Base-by-base conservation (phyloP, 2,329 filamentous ascomycete species). In the Aciculosporium take region DNA sequence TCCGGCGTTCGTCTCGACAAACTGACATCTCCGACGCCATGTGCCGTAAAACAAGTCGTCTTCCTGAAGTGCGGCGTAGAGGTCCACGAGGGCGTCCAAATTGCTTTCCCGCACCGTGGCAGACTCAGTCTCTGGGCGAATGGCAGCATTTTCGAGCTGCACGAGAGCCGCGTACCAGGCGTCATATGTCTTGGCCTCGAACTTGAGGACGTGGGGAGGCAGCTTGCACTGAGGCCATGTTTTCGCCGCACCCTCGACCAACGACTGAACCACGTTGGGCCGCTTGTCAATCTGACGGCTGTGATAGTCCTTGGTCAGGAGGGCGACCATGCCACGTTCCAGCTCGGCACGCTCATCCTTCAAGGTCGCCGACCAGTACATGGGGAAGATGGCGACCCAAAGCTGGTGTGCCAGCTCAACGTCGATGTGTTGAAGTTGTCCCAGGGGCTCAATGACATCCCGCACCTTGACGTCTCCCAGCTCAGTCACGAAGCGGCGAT, bases 11-110 rank as follows among this genome's bases (percentile, higher is more conserved):
- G 88, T 96, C 66, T 98, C 93, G 5, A 98, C 83, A 55, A 94
- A 98, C 50, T 94, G 86, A 58, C 88, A 94, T 35, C 91, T 80
- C 43, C 91, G 79, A 45, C 91, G 79, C 91, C 91, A 98, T 0
- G 88, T 93, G 7, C 91, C 91, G 49, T 98, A 96, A 60, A 96
- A 99, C 37, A 98, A 69, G 57, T 99, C 91, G 39, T 96, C 88
- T 58, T 99, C 93, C 54, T 94, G 84, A 12, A 99, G 67, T 1
- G 80, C 79, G 5, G 87, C 79, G 56, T 98, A 98, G 3, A 96
- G 70, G 55, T 96, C 89, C 7, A 94, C 79, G n/a, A 99, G 67
- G 0, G 91, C 91, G 61, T 99, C 91, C 5, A 96, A 72, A 50
- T 93, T 96, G 63, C 89, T 96, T 59, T 98, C 93, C 25, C 87